phyloP scores from a whole-genome alignment of 2,329 filamentous ascomycete genomes.

The Fusarium secorum region DNA sequence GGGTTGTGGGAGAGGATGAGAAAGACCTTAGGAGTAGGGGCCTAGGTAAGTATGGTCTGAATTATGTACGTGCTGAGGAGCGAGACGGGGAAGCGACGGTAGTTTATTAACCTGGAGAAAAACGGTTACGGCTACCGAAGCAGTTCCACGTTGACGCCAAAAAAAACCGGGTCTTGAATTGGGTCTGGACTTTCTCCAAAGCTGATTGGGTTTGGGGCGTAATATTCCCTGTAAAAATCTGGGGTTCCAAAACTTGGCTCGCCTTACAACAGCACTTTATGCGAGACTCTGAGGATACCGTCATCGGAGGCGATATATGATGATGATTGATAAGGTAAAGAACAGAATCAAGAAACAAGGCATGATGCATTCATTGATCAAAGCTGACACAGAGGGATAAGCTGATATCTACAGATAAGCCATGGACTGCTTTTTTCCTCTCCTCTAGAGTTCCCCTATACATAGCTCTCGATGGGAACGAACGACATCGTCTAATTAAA shows the following conservation, averaged over 20 bases:
- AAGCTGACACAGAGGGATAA: neutral
- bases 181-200: slow-evolving; percentile 17
- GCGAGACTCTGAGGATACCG: slow-evolving; percentile 9
- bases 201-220: slow-evolving; percentile 24
- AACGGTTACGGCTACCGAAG: slow-evolving; percentile 35
- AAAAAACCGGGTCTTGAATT: slow-evolving; percentile 29
- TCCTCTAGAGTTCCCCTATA: neutral
- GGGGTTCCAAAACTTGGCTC: slow-evolving; percentile 28
- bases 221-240: slow-evolving; percentile 32
- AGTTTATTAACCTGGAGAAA: slow-evolving; percentile 25
- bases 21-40: slow-evolving; percentile 2
- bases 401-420: neutral
- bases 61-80: slow-evolving; percentile 9
- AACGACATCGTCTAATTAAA: slow-evolving; percentile 32
- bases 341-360: slow-evolving; percentile 16
- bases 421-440: neutral
- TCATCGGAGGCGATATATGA: slow-evolving; percentile 27
- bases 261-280: slow-evolving; percentile 20
- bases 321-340: slow-evolving; percentile 27
- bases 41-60: slow-evolving; percentile 7
- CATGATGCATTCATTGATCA: neutral
- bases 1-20: slow-evolving; percentile 24
- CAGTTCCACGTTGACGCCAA: slow-evolving; percentile 36
- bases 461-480: slow-evolving; percentile 5
- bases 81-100: slow-evolving; percentile 9